These are phyloP conservation scores for Penicillium sp. DNA, from an alignment of 2,329 filamentous ascomycete genomes.

Conservation along the genomic window DNA sequence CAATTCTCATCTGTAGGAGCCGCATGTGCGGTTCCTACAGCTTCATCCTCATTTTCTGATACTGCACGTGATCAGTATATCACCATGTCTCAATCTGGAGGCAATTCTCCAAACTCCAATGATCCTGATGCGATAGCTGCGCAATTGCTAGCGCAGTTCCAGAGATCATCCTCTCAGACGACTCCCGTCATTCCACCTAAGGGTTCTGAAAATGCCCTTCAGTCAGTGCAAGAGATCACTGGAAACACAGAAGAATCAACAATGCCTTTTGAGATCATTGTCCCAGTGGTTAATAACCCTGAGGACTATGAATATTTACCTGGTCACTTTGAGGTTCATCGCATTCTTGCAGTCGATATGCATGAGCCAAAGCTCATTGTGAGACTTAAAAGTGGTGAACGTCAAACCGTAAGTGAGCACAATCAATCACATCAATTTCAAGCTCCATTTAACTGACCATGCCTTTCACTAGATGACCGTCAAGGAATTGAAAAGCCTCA, in stretches of 20 bases:
- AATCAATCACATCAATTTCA: slow-evolving; percentile 1
- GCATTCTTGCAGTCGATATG: slow-evolving; percentile 31
- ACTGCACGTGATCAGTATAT: background rate
- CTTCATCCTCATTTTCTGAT: background rate
- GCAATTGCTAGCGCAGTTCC: slow-evolving; percentile 9
- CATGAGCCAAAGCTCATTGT: slow-evolving; percentile 30
- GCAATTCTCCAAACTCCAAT: background rate
- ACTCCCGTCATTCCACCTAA: background rate
- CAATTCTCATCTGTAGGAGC: background rate
- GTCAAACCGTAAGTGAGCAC: slow-evolving; percentile 31
- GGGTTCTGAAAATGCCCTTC: background rate
- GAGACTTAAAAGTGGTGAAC: slow-evolving; percentile 37
- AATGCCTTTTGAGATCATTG: slow-evolving; percentile 24
- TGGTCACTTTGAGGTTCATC: slow-evolving; percentile 36
- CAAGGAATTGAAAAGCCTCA: slow-evolving; percentile 26
- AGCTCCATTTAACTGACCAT: slow-evolving; percentile 9
- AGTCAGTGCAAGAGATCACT: background rate
- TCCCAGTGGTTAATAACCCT: slow-evolving; percentile 31
- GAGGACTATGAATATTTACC: slow-evolving; percentile 41
- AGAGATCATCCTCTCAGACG: background rate
- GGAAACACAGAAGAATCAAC: background rate
- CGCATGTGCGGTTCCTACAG: background rate
- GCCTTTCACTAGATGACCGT: slow-evolving; percentile 25
- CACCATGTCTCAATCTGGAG: slow-evolving; percentile 2
- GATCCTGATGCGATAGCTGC: slow-evolving; percentile 9